These are phyloP conservation scores for Neurospora africana DNA, from an alignment of 495 filamentous ascomycete genomes.

Conservation along the genomic window DNA sequence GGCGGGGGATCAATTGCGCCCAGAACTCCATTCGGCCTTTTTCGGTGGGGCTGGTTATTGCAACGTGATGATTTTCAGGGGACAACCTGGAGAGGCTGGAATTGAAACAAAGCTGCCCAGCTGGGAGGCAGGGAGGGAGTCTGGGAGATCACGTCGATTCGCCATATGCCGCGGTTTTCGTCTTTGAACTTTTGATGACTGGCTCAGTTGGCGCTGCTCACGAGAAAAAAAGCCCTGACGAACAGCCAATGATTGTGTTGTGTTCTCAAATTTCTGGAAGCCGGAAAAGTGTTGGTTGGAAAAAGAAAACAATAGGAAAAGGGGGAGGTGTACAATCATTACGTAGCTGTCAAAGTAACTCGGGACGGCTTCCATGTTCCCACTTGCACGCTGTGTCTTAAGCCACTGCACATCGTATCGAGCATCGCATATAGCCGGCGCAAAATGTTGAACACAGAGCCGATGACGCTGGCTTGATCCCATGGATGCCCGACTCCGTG, in stretches of 20 bases:
- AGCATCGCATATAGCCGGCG: not conserved
- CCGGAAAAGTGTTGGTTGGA: not conserved
- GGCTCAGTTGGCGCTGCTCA: not conserved
- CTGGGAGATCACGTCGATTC: not conserved
- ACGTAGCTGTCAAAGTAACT: not conserved
- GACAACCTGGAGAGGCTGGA: not conserved
- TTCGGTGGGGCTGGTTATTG: not conserved
- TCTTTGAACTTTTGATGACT: not conserved
- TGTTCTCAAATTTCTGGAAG: not conserved
- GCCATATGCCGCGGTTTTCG: not conserved
- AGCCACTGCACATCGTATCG: not conserved
- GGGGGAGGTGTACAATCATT: not conserved
- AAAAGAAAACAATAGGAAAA: not conserved
- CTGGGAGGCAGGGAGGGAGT: not conserved
- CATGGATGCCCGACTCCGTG: not conserved
- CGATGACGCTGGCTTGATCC: not conserved
- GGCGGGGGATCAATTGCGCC: not conserved
- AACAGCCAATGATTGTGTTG: not conserved
- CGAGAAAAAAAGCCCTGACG: not conserved
- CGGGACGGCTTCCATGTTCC: not conserved
- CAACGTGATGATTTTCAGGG: not conserved
- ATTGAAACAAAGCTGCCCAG: not conserved
- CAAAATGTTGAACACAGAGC: not conserved
- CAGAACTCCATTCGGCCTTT: not conserved
- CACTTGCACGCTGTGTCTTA: not conserved